A percentile compares a stretch with the other conserved stretches of the same genome.
Conservation (phyloP, 805 yeast species). For the Lipomyces lipofer region DNA sequence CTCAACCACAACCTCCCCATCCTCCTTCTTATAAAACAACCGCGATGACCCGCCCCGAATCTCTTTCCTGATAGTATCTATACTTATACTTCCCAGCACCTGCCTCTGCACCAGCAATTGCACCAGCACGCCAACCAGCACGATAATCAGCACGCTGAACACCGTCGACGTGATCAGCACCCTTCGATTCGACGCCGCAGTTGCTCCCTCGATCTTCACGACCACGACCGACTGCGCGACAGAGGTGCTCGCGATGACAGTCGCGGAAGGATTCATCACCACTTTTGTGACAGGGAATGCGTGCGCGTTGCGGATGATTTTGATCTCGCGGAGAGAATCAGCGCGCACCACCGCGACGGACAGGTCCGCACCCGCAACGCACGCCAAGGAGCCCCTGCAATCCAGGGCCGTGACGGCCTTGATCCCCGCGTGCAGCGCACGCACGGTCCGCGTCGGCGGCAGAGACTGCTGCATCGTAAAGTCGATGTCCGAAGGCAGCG, state of each 20-base stretch:
- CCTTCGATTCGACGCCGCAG: slow-evolving; percentile 4
- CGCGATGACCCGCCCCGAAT: too few species aligned
- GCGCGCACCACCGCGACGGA: slow-evolving; percentile 60
- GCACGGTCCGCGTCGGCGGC: slow-evolving; percentile 15
- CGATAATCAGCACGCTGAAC: slow-evolving; percentile 16
- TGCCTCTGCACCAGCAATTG: slow-evolving; percentile 21
- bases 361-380: slow-evolving; percentile 65
- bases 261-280: slow-evolving; percentile 66
- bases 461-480: slow-evolving; percentile 16
- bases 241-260: slow-evolving; percentile 66
- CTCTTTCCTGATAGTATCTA: too few species aligned
- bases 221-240: slow-evolving; percentile 75
- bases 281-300: slow-evolving; percentile 75
- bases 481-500: slow-evolving; percentile 17
- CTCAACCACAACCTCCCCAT: too few species aligned
- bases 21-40: too few species aligned
- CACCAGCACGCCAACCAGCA: slow-evolving; percentile 22
- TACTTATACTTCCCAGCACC: too few species aligned
- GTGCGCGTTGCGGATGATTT: slow-evolving; percentile 62
- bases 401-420: slow-evolving; percentile 50
- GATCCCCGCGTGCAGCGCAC: slow-evolving; percentile 27
- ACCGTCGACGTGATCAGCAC: slow-evolving; percentile 10
- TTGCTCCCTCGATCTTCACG: slow-evolving; percentile 45
- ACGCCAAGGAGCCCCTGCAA: slow-evolving; percentile 51
- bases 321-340: slow-evolving; percentile 53